Conservation (phyloP, 345 rosid genomes). For the Citrus hindsii region DNA sequence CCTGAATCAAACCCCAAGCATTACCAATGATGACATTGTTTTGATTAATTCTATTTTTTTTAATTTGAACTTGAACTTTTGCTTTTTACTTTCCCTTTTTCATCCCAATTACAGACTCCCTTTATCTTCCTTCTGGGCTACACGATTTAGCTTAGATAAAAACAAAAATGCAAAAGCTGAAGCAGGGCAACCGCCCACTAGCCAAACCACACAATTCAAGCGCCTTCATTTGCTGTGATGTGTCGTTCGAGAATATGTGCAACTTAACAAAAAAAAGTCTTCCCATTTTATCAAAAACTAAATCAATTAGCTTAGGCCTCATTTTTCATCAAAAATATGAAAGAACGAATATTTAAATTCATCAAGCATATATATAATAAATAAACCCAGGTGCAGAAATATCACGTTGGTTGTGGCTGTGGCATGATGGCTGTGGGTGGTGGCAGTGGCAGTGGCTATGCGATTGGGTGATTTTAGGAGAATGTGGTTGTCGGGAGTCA, state of each 20-base stretch:
- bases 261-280: neutral
- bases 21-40: too few species aligned
- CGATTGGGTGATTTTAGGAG: too few species aligned
- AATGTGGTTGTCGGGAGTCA: too few species aligned
- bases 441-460: too few species aligned
- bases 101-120: neutral
- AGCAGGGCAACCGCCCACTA: neutral
- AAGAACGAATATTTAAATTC: neutral
- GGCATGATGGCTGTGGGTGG: too few species aligned
- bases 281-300: neutral
- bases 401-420: too few species aligned
- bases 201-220: too few species aligned
- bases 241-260: neutral
- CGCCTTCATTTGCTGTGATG: too few species aligned
- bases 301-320: neutral
- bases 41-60: too few species aligned
- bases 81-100: neutral
- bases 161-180: too few species aligned
- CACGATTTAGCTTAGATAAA: neutral
- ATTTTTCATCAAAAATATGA: neutral
- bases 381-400: slow-evolving; percentile 57
- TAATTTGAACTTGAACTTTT: neutral
- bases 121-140: neutral
- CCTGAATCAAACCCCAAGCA: too few species aligned
- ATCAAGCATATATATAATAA: neutral